These are phyloP conservation scores for Solanum ahanhuiri DNA, from an alignment of 257 asterid species.

Conservation along the genomic window DNA sequence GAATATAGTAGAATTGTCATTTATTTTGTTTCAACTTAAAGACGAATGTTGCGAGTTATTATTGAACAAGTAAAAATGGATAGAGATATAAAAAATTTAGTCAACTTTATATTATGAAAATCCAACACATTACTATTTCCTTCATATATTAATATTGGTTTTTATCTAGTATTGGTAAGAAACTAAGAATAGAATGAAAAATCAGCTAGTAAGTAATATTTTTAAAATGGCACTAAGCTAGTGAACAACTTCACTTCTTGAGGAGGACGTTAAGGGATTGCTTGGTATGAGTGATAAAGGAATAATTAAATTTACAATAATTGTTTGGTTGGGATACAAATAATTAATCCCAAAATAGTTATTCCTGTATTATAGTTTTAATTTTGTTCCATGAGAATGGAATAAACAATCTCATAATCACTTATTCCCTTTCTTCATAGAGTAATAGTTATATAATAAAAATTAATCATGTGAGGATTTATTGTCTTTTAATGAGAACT, in stretches of 20 bases:
- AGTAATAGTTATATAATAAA: too few species aligned
- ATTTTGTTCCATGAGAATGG: not conserved
- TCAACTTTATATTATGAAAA: not conserved
- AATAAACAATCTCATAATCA: too few species aligned
- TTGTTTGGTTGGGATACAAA: not conserved
- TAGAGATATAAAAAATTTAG: not conserved
- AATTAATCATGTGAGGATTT: not conserved
- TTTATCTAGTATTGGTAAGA: too few species aligned
- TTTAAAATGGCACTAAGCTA: not conserved
- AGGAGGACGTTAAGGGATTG: not conserved
- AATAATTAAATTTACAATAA: too few species aligned
- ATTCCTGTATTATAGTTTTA: too few species aligned
- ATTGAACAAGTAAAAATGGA: too few species aligned
- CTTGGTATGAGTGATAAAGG: too few species aligned
- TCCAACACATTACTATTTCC: not conserved
- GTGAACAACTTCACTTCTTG: not conserved
- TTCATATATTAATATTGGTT: too few species aligned
- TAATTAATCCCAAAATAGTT: too few species aligned
- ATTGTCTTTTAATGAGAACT: not conserved
- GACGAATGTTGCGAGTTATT: not conserved
- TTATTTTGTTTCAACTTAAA: not conserved
- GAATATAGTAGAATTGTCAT: not conserved
- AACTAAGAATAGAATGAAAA: not conserved
- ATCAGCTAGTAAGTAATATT: not conserved
- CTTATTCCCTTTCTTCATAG: not conserved